Evolutionary conservation across 371 early-diverging fungal genomes (phyloP).

Genomic region (Mortierella polycephala): DNA sequence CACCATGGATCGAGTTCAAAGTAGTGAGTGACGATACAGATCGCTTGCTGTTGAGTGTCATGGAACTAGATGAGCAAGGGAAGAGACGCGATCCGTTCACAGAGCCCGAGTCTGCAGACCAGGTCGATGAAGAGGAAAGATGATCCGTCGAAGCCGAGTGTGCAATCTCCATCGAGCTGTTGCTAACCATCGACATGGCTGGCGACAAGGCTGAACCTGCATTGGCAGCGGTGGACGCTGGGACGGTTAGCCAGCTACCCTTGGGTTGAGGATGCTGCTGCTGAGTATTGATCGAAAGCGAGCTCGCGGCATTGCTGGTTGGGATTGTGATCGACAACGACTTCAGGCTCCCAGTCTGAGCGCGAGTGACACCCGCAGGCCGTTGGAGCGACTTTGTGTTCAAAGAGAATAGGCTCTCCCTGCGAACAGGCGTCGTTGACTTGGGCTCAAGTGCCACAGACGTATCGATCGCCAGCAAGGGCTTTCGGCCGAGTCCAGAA

Average conservation of each 20-base stretch:
- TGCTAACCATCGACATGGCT: slow-evolving; percentile 29
- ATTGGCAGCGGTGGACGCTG: slow-evolving; percentile 7
- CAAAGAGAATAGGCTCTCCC: slow-evolving; percentile 23
- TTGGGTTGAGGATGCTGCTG: slow-evolving; percentile 19
- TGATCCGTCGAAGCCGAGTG: slow-evolving; percentile 44
- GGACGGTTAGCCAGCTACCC: slow-evolving; percentile 33
- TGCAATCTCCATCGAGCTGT: slow-evolving; percentile 33
- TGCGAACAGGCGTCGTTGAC: slow-evolving; percentile 12
- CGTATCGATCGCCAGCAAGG: slow-evolving; percentile 22
- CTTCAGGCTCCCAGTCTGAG: slow-evolving; percentile 19
- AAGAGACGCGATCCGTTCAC: slow-evolving; percentile 30
- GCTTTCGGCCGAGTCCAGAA: slow-evolving; percentile 5
- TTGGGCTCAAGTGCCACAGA: slow-evolving; percentile 28
- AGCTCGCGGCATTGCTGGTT: not conserved
- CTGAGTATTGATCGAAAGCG: not conserved
- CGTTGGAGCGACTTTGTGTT: slow-evolving; percentile 22
- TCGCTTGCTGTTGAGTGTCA: slow-evolving; percentile 28
- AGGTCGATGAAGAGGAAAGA: slow-evolving; percentile 17
- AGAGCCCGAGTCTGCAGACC: slow-evolving; percentile 28
- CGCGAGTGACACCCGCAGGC: slow-evolving; percentile 7
- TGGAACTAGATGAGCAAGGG: not conserved
- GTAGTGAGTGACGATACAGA: slow-evolving; percentile 30
- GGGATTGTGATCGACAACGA: slow-evolving; percentile 21
- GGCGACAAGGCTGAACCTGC: slow-evolving; percentile 25
- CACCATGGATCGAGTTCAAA: slow-evolving; percentile 11